Evolutionary conservation across 176 grass and related monocot species (phyloP).

Genomic region (Leersia perrieri): DNA sequence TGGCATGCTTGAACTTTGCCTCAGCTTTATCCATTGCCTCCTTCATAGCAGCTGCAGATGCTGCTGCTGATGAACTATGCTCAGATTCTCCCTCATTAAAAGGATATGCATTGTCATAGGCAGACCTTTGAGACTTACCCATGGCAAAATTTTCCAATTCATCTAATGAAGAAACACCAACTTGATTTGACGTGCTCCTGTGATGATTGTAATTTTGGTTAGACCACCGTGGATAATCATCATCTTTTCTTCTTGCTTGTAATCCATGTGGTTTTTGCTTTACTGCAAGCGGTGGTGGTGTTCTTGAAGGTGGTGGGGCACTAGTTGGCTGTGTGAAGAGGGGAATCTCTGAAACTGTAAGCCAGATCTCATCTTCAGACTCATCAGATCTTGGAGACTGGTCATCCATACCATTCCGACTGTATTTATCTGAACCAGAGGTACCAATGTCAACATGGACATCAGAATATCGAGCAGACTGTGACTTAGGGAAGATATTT

Average conservation of each 20-base stretch:
- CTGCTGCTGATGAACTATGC: conserved; percentile 60
- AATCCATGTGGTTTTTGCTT: conserved; percentile 43
- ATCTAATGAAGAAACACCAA: conserved; percentile 58
- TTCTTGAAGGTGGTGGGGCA: conserved; percentile 86
- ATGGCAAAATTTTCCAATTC: conserved; percentile 82
- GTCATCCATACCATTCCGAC: conserved; percentile 44
- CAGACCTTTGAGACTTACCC: conserved; percentile 57
- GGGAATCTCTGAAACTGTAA: conserved; percentile 94
- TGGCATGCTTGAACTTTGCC: conserved; percentile 95
- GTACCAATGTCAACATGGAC: conserved; percentile 47
- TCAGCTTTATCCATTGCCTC: conserved; percentile 95
- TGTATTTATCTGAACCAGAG: conserved; percentile 49
- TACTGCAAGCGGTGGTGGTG: conserved; percentile 66
- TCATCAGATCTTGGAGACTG: conserved; percentile 71
- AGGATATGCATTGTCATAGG: conserved; percentile 43
- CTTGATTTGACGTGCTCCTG: conserved; percentile 44
- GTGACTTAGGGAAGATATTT: conserved; percentile 60
- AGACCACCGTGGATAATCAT: conserved; percentile 29
- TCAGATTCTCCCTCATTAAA: conserved; percentile 62
- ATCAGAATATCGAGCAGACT: conserved; percentile 51
- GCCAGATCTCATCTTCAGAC: conserved; percentile 78
- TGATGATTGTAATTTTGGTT: conserved; percentile 57
- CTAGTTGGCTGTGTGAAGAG: conserved; percentile 90
- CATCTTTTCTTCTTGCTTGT: conserved; percentile 48
- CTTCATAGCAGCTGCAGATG: conserved; percentile 94